Evolutionary conservation across 1,284 basidiomycete genomes (phyloP).

Genomic region (Mycena sp.): DNA sequence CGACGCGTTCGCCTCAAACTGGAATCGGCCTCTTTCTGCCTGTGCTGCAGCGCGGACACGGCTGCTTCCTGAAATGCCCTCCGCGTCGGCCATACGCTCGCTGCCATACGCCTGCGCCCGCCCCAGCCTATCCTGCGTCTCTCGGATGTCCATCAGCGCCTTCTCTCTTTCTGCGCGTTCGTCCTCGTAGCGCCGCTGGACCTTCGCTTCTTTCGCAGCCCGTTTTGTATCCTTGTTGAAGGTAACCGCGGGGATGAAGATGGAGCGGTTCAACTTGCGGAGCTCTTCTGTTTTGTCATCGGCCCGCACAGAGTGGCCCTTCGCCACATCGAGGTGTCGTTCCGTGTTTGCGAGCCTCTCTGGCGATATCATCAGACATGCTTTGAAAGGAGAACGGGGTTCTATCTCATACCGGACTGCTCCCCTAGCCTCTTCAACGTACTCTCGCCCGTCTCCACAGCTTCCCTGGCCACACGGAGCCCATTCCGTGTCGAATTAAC

Average conservation of each 20-base stretch:
- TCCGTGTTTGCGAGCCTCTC: conserved; percentile 95
- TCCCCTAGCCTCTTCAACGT: conserved; percentile 89
- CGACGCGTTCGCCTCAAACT: conserved; percentile 93
- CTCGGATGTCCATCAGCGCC: conserved; percentile 84
- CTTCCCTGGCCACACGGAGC: conserved; percentile 90
- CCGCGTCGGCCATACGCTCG: conserved; percentile 51
- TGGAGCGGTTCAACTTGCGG: conserved; percentile 92
- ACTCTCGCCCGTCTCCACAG: conserved; percentile 92
- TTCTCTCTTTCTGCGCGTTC: conserved; percentile 89
- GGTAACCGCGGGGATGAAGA: conserved; percentile 91
- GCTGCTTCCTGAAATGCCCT: conserved; percentile 50
- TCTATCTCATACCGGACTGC: conserved; percentile 81
- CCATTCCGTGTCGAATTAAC: conserved; percentile 93
- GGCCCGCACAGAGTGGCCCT: conserved; percentile 87
- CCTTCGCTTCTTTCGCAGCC: conserved; percentile 86
- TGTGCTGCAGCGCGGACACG: conserved; percentile 47
- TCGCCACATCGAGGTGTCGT: conserved; percentile 92
- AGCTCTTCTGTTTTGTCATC: conserved; percentile 95
- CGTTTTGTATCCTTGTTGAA: conserved; percentile 94
- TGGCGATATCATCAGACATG: conserved; percentile 38
- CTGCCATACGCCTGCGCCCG: conserved; percentile 71
- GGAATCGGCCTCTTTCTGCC: conserved; percentile 84
- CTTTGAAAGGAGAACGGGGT: neutral
- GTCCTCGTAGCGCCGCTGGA: conserved; percentile 88
- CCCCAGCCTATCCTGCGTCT: conserved; percentile 88